Evolutionary conservation across 1,139 yeast genomes (phyloP), one percentile per base, ranked within the genome.

Genomic region (Blastobotrys ciferrii): DNA sequence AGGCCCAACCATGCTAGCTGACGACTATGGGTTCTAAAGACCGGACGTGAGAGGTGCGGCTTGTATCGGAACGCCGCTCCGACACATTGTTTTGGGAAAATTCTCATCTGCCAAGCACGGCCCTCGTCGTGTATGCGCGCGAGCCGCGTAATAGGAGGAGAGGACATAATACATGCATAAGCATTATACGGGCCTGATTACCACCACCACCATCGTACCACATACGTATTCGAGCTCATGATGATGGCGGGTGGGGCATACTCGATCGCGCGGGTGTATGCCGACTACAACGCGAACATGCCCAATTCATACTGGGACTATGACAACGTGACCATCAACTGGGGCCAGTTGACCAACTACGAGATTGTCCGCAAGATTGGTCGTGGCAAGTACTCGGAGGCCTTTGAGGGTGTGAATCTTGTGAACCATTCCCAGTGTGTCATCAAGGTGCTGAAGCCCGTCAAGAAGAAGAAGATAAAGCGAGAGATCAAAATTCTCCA

Each of bases 371-470:
- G 84, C 56, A 92, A 92, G 68, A 87, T 94, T 45, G 99, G 99
- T 25, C 80, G 98, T 53, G 98, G 99, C 46, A 92, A 92, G 71
- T 94, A 94, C 69, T 87, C 96, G 6, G 99, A 94, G 69, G 99
- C 95, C 37, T 94, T 94, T 67, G 83, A 82, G 55, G 95, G 94
- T 31, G 72, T 83, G 32, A 84, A 84, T 63, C 71, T 82, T 45
- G 61, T 61, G 49, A 68, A 68, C 57, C 59, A 61, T 49, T 67
- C 63, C 36, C 63, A 65, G 45, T 74, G 80, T 51, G 96, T 94
- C 45, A 88, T 94, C 62, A 94, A 94, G 66, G 98, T 92, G 56
- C 78, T 94, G 61, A 94, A 94, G 67, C 99, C 99, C 2, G 98
- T 94, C 42, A 92, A 92, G 70, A 79, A 94, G 69, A 92, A 92